A percentile compares a stretch with the other conserved stretches of the same genome.
These are phyloP conservation scores for Berberis vulgaris DNA, from an alignment of 164 flowering plant species.

Conservation along the genomic window DNA sequence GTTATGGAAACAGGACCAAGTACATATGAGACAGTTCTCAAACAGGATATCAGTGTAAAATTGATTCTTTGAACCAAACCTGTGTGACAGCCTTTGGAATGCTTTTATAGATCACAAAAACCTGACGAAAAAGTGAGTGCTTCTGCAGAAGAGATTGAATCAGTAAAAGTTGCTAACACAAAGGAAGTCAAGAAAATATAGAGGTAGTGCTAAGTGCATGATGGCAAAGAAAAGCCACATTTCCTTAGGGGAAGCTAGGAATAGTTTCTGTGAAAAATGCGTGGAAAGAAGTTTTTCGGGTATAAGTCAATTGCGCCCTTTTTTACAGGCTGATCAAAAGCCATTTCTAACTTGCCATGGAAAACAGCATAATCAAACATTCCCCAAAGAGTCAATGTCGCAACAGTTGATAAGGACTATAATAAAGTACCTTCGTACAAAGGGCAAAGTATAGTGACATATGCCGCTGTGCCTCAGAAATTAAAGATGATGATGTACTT, in stretches of 20 bases:
- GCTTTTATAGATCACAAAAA: conserved; percentile 60
- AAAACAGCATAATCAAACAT: background rate
- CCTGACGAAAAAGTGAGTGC: conserved; percentile 69
- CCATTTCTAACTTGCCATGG: no score
- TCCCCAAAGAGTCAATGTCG: background rate
- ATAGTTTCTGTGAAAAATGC: no score
- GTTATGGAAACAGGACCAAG: background rate
- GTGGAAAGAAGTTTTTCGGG: no score
- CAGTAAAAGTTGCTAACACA: background rate
- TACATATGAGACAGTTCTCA: background rate
- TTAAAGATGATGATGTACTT: conserved; percentile 31
- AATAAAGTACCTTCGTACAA: conserved; percentile 72
- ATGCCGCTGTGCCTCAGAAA: conserved; percentile 69
- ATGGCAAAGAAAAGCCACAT: background rate
- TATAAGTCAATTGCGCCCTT: no score
- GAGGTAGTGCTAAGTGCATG: background rate
- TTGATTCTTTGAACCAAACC: conserved; percentile 30
- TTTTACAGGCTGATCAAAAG: no score
- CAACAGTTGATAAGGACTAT: background rate
- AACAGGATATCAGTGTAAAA: background rate
- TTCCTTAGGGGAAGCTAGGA: no score
- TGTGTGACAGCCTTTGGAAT: conserved; percentile 59
- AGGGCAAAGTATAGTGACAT: conserved; percentile 92
- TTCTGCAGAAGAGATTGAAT: conserved; percentile 41
- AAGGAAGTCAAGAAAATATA: background rate